phyloP scores from a whole-genome alignment of 768 basidiomycete species.

The Naganishia friedmannii region DNA sequence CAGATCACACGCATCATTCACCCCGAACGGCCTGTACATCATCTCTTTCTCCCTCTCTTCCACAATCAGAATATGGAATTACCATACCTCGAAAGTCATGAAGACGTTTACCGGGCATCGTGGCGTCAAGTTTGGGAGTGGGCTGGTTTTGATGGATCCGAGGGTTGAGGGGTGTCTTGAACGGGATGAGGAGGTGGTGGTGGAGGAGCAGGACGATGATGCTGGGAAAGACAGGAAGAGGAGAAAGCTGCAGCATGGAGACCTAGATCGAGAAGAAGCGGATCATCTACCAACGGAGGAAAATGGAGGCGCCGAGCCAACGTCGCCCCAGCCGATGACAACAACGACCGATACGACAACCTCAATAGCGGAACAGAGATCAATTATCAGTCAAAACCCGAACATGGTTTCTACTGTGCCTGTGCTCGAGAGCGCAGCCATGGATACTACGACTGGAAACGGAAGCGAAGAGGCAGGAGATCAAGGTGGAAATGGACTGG shows the following conservation, averaged over 20 bases:
- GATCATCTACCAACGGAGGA: no score
- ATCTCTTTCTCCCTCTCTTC: constrained; percentile 91
- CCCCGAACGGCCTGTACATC: constrained; percentile 85
- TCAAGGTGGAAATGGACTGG: constrained; percentile 49
- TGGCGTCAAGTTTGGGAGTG: constrained; percentile 80
- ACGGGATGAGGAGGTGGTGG: no score
- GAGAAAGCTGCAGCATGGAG: no score
- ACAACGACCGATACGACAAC: no score
- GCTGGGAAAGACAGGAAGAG: no score
- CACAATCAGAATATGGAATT: constrained; percentile 90
- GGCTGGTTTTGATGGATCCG: constrained; percentile 48
- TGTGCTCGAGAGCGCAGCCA: no score
- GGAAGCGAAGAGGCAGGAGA: constrained; percentile 35
- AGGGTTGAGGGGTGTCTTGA: constrained; percentile 55
- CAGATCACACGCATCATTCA: constrained; percentile 84
- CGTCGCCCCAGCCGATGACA: no score
- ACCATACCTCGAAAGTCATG: constrained; percentile 80
- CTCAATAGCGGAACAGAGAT: no score
- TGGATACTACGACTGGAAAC: not conserved
- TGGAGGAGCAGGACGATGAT: not conserved
- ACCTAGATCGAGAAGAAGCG: no score
- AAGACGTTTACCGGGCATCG: constrained; percentile 83
- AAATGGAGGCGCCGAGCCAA: no score
- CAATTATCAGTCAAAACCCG: no score
- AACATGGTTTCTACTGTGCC: no score